Base-by-base conservation (phyloP, 768 basidiomycete genomes). In the Serendipita sp. region DNA sequence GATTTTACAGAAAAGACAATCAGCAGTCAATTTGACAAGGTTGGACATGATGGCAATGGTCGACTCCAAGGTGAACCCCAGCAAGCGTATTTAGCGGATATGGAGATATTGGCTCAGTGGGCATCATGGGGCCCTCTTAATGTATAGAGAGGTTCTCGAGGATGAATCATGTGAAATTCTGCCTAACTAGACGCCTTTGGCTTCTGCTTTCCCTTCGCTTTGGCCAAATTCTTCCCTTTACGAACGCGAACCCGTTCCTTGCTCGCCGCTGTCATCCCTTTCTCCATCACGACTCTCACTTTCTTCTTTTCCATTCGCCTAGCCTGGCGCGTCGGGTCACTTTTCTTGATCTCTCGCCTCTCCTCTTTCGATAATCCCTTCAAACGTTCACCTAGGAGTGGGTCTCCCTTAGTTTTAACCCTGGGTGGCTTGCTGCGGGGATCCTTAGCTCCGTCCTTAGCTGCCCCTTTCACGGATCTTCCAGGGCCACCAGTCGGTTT, bases 1-100 rank as follows among this genome's bases (percentile, higher is more conserved):
- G 74, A 97, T 96, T 77, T 86, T 96, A 81, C 95, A 98, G 78
- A 96, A 97, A 70, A 97, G 76, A 74, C 93, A 96, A 18, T 60
- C 36, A n/a, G 56, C 56, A 60, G 56, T 60, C 16, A 60, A 30
- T 30, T 60, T 60, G 56, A 38, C 56, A 38, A 60, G 56, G 35
- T 60, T 60, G 18, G 56, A 60, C 56, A 60, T 60, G 41, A 41
- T 41, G 41, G 41, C 41, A 41, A 41, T 41, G 41, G 41, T 41
- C 41, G 41, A 41, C 13, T 41, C 41, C 41, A 41, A 41, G 41
- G 13, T 41, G 41, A 41, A 13, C 41, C 13, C 41, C 41, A 41
- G 13, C 23, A 23, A 23, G 23, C 5, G 41, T 13, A 41, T 5
- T 13, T 41, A 41, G 41, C 2, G 41, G 0, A 13, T 13, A 13